Evolutionary conservation across 768 basidiomycete species (phyloP), one percentile per base, ranked within the genome.

Genomic region (Tricholoma bakamatsutake): DNA sequence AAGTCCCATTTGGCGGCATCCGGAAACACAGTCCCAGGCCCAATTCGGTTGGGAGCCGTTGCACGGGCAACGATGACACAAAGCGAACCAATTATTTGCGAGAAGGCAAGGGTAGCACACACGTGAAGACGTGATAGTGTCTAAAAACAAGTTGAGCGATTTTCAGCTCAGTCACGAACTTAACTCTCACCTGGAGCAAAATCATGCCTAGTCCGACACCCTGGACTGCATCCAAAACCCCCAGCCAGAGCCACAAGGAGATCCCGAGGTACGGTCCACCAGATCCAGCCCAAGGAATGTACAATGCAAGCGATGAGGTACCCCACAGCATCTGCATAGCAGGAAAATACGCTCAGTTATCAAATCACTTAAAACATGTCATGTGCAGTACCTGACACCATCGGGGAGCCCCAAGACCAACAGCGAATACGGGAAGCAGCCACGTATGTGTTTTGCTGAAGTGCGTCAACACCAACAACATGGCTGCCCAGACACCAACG

Each of bases 361-460:
- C n/a, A 17, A 31, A 10, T 30, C 28, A 31, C 10, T 12, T n/a
- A 9, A 48, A 31, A 30, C 8, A 10, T 31, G 15, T n/a, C 30
- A 17, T 48, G n/a, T 48, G 24, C 62, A 67, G 48, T 67, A 85
- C 85, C 76, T 96, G 94, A 76, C 94, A 96, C 94, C 94, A 97
- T 64, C 91, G 73, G 10, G 94, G 94, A 28, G 92, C 91, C 43
- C 94, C 94, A 53, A 97, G 80, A 64, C 94, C 94, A 49, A 97
- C 93, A 6, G 94, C 94, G 65, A 97, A 97, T 7, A 97, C 91
- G 46, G 94, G 92, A 39, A 97, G 74, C 17, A 97, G 75, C 94
- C 94, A 97, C 8, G 94, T 97, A 66, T 97, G 94, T 10, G 90
- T 90, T 71, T 95, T 96, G 65, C 88, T 90, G 73, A 94, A 87